These are phyloP conservation scores for Termitomyces sp. DNA, from an alignment of 768 basidiomycete genomes.

Conservation along the genomic window DNA sequence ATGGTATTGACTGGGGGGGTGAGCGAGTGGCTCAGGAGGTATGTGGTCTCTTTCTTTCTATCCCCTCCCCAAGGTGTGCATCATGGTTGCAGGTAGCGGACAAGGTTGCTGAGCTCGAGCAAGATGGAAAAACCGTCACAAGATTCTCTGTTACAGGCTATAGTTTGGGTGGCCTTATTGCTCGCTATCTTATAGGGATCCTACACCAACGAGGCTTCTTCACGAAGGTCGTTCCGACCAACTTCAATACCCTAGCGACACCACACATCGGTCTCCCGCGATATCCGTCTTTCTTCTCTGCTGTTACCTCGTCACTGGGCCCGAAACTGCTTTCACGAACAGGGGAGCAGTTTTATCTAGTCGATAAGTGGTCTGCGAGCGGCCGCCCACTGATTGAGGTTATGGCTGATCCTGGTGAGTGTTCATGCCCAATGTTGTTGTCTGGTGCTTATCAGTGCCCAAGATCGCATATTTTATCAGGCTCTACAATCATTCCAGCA, in stretches of 20 bases:
- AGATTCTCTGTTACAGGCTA: slow-evolving; percentile 78
- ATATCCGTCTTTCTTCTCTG: slow-evolving; percentile 58
- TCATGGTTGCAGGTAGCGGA: slow-evolving; percentile 56
- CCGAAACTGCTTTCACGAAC: slow-evolving; percentile 72
- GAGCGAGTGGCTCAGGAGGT: slow-evolving; percentile 82
- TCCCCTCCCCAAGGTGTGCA: no score
- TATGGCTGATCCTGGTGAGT: slow-evolving; percentile 74
- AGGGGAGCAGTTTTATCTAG: slow-evolving; percentile 73
- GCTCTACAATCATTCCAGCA: slow-evolving; percentile 64
- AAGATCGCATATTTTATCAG: slow-evolving; percentile 74
- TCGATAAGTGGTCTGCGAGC: slow-evolving; percentile 66
- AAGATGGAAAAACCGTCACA: slow-evolving; percentile 53
- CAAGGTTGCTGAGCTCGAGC: slow-evolving; percentile 49
- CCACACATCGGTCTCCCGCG: slow-evolving; percentile 76
- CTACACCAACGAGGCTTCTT: slow-evolving; percentile 72
- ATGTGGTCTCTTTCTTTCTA: background rate
- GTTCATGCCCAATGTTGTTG: background rate
- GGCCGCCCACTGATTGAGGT: slow-evolving; percentile 70
- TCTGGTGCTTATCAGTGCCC: background rate
- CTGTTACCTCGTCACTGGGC: slow-evolving; percentile 51
- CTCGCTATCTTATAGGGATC: slow-evolving; percentile 75
- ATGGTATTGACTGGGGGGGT: slow-evolving; percentile 82
- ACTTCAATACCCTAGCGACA: slow-evolving; percentile 82
- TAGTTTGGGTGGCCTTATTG: slow-evolving; percentile 75
- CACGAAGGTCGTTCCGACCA: slow-evolving; percentile 61